Conservation (phyloP, 2,329 filamentous ascomycete species). For the Bipolaris oryzae region DNA sequence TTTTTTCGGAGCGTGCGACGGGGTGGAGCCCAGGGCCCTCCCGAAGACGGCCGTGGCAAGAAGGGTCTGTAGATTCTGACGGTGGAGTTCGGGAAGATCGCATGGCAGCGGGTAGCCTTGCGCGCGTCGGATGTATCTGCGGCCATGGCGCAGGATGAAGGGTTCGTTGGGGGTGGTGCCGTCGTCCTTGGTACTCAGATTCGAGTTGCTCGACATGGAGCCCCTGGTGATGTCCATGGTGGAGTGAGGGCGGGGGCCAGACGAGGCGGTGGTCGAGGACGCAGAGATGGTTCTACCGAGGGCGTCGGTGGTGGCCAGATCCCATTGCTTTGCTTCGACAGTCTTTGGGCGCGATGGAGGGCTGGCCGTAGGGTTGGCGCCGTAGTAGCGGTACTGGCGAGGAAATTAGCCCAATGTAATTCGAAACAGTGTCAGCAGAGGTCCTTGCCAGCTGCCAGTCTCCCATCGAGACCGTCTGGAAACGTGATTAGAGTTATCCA, state of each 20-base stretch:
- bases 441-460: slow-evolving; percentile 46
- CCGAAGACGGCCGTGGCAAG: slow-evolving; percentile 82
- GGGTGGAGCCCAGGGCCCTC: slow-evolving; percentile 75
- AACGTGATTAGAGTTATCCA: slow-evolving; percentile 16
- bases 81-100: slow-evolving; percentile 84
- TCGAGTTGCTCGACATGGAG: slow-evolving; percentile 49
- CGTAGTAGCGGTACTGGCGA: slow-evolving; percentile 45
- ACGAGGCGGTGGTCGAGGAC: slow-evolving; percentile 28
- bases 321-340: slow-evolving; percentile 46
- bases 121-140: slow-evolving; percentile 80
- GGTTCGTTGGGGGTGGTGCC: slow-evolving; percentile 40
- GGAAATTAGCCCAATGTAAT: slow-evolving; percentile 15
- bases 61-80: slow-evolving; percentile 83
- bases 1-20: slow-evolving; percentile 63
- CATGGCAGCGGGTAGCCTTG: slow-evolving; percentile 80
- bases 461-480: slow-evolving; percentile 32
- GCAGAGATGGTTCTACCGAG: slow-evolving; percentile 45
- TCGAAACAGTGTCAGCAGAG: slow-evolving; percentile 10
- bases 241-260: slow-evolving; percentile 19
- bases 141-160: slow-evolving; percentile 76
- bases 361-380: slow-evolving; percentile 32
- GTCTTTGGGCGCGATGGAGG: slow-evolving; percentile 39
- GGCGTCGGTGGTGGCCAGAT: slow-evolving; percentile 43
- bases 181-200: slow-evolving; percentile 40
- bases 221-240: slow-evolving; percentile 47